Base-by-base conservation (phyloP, 305 asterid species). In the Rubia peregrina region DNA sequence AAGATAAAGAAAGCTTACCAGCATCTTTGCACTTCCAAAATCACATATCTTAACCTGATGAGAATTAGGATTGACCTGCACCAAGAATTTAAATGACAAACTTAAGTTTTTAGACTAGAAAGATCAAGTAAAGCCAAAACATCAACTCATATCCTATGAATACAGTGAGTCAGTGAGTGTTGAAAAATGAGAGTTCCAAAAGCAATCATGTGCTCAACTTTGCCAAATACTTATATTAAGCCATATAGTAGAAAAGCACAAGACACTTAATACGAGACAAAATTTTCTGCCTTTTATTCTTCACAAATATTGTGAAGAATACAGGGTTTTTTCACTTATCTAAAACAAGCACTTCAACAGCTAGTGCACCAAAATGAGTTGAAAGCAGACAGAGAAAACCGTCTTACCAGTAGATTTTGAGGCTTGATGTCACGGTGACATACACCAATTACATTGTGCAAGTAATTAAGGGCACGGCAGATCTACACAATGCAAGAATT, bases 361-460 rank as follows among this genome's bases (percentile, higher is more conserved):
- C 7, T 30, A 26, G 7, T 7, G 17, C 17, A 9, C n/a, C 10
- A 13, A 41, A 16, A 7, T 51, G 11, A n/a, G 22, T 63, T 30
- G 63, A 13, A 60, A 51, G 14, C 8, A 51, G 1, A 43, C 2
- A 44, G 6, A 66, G 41, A 59, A 53, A 46, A 19, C 67, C 43
- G 57, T n/a, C 86, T 48, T 83, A 92, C 98, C 93, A 92, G 82
- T 40, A 92, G 80, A 83, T 92, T 92, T 71, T 90, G 97, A 19
- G 98, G 97, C 74, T 92, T 92, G 74, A 92, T 92, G 76, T 92
- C 97, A 57, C 98, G 94, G 74, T 92, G 98, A 65, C 97, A 90
- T 12, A 92, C 93, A 68, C 91, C 86, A 70, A 90, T 78, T 24
- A 92, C 91, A 55, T 81, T 70, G 76, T 92, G 98, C 82, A 92